Evolutionary conservation across 495 filamentous ascomycete genomes (phyloP), one percentile per base, ranked within the genome.

Genomic region (Beverwykella pulmonaria): DNA sequence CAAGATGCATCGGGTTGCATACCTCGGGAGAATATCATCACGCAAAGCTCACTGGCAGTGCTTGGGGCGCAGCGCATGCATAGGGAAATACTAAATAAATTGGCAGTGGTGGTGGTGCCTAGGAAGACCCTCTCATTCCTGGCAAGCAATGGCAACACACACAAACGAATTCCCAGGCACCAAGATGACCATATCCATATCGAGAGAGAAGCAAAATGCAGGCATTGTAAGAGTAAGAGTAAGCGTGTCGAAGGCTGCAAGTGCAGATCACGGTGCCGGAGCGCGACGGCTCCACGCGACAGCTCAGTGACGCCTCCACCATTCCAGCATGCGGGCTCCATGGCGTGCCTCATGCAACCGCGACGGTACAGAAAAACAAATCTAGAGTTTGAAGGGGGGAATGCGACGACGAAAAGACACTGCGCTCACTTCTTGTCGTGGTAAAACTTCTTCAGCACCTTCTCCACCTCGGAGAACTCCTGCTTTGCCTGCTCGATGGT

Each of bases 381-480:
- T 44, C 39, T 44, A 44, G 17, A 5, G 4, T 4, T 34, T 9
- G 8, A 44, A 15, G 39, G 39, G 39, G 17, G 8, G 39, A 14
- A 9, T 9, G 15, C 17, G 17, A 44, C 2, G 39, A n/a, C 30
- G 39, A 3, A 2, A n/a, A 44, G 5, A n/a, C 39, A 44, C 2
- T 44, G 39, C 5, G 39, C 41, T 65, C 49, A 70, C 29, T 55
- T 10, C 30, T 78, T 68, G 49, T 84, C 82, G 26, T 80, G 81
- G 75, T 90, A 96, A 76, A 89, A 96, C 59, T 82, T 83, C 75
- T 82, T 84, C 75, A 97, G 83, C 61, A 84, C 82, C 65, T 81
- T 79, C 77, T 92, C 87, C 27, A 88, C 89, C 67, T 90, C 86
- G n/a, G 78, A 72, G 71, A 91, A 97, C 68, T 96, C 93, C 70